Evolutionary conservation across 306 rosid genomes (phyloP).

Genomic region (Arachis stenosperma): DNA sequence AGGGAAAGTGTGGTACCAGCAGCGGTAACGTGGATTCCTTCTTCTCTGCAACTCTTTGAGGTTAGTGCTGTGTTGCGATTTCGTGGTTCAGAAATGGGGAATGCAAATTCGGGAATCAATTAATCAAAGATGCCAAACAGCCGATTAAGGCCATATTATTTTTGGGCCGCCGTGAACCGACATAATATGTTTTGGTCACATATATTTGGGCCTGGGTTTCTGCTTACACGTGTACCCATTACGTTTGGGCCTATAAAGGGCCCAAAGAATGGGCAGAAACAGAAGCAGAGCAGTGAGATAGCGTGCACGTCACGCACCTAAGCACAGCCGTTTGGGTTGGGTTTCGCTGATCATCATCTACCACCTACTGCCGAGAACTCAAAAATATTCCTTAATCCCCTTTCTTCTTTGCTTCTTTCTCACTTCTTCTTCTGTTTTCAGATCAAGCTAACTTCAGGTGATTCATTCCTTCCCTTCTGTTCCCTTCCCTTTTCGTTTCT

Average conservation of each 20-base stretch:
- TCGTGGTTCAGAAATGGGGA: background rate
- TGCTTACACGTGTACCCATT: too few species aligned
- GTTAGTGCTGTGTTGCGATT: background rate
- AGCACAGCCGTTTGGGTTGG: background rate
- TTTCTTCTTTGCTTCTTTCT: background rate
- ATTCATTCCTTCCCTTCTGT: background rate
- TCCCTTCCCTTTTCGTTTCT: background rate
- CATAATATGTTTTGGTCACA: too few species aligned
- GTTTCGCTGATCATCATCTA: slow-evolving; percentile 10
- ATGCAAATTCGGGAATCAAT: background rate
- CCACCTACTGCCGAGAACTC: background rate
- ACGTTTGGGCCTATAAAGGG: background rate
- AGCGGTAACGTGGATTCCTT: slow-evolving; percentile 13
- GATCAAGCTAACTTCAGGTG: slow-evolving; percentile 37
- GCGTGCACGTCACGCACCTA: slow-evolving; percentile 13
- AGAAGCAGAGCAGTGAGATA: background rate
- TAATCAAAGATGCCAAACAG: background rate
- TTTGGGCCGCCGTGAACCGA: background rate
- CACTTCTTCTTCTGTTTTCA: slow-evolving; percentile 16
- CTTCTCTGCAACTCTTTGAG: background rate
- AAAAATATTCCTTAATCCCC: slow-evolving; percentile 1
- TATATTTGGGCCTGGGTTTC: too few species aligned
- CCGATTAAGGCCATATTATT: too few species aligned
- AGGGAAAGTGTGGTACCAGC: background rate
- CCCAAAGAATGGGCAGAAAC: background rate